Base-by-base conservation (phyloP, 306 rosid species). In the Astragalus glycyphyllos region DNA sequence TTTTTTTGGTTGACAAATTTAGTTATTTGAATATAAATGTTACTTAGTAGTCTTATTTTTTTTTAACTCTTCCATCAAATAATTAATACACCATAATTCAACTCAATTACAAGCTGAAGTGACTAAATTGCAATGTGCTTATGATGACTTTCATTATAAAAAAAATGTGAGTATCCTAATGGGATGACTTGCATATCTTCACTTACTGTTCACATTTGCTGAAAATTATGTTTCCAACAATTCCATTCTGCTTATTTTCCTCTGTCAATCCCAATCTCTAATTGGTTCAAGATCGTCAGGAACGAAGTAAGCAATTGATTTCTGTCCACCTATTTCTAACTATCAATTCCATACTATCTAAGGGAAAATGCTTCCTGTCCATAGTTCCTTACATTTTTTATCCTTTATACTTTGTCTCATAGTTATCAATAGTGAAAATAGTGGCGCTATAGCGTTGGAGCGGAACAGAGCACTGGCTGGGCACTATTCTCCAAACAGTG, bases 1-100 rank as follows among this genome's bases (percentile, higher is more conserved):
- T 12, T 8, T 40, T 11, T 46, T 16, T 51, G 63, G 23, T 45
- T 17, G 71, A 75, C 38, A 63, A 47, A 15, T 26, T 74, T 60
- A 61, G 54, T 74, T 55, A 7, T 69, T 62, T 74, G 58, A 45
- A 20, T 35, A 49, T 31, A 50, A 5, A 14, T 56, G 69, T 57
- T 40, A 29, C 11, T 38, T 26, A 41, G 5, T 76, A 44, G 6
- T 58, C 13, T 16, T 38, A 4, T 50, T 12, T 51, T 32, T 34
- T 32, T 6, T n/a, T n/a, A n/a, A 58, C 55, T 8, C 23, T 61
- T 68, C 16, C 17, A 5, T 75, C 31, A 53, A 75, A 58, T 68
- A 76, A 45, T 51, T 71, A 37, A 53, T 58, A 45, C 67, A 3
- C n/a, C 65, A 38, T 49, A 37, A 8, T 64, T 15, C 47, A 4